Base-by-base conservation (phyloP, 495 filamentous ascomycete species). In the Poronia punctata region DNA sequence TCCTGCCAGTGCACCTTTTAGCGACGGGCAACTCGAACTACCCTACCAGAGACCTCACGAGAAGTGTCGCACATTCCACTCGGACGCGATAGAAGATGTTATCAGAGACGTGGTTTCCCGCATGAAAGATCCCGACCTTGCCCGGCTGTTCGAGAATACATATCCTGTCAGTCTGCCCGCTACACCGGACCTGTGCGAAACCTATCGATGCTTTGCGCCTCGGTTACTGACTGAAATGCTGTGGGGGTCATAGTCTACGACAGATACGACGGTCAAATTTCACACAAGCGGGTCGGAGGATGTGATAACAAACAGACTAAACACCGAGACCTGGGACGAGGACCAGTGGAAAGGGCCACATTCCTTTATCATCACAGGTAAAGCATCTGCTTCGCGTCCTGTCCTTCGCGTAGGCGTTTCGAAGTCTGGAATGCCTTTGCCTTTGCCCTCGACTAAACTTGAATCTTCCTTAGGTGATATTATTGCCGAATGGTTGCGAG, bases 401-500 rank as follows among this genome's bases (percentile, higher is more conserved):
- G 16, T 17, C 24, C 15, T 15, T 10, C 3, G 14, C 20, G 7
- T 17, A 21, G n/a, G n/a, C n/a, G n/a, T n/a, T n/a, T n/a, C n/a
- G n/a, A n/a, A n/a, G n/a, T n/a, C n/a, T n/a, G n/a, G n/a, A n/a
- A n/a, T n/a, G n/a, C n/a, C n/a, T n/a, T n/a, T n/a, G n/a, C n/a
- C n/a, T n/a, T n/a, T n/a, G n/a, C n/a, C n/a, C n/a, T n/a, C n/a
- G n/a, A n/a, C n/a, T n/a, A n/a, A n/a, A n/a, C n/a, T n/a, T n/a
- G n/a, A n/a, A n/a, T 4, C 22, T 10, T 8, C 16, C 24, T 2
- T 27, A 46, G 55, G 55, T 17, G 92, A 99, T 54, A 99, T 99
- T 57, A 83, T 96, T 53, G 92, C 92, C 5, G 92, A 97, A 64
- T 99, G 92, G 92, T 66, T 99, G 29, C 82, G 92, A 35, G 92